phyloP scores from a whole-genome alignment of 495 filamentous ascomycete genomes.

The Penicillium cinerascens region DNA sequence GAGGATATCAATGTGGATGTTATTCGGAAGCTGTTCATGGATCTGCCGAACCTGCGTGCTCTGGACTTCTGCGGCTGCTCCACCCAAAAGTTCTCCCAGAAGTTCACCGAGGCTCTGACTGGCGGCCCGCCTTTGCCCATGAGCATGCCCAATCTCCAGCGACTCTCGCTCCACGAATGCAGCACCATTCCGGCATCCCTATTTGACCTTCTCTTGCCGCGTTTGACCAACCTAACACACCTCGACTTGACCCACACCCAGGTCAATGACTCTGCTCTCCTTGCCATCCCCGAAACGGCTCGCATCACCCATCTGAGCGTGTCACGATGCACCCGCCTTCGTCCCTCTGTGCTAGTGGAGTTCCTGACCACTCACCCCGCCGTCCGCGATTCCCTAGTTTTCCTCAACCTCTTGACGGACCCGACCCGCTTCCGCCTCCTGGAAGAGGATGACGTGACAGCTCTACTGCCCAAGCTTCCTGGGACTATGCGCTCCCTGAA shows the following conservation, averaged over 20 bases:
- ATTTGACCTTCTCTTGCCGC: constrained; percentile 68
- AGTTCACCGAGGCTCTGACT: constrained; percentile 50
- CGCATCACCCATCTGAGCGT: constrained; percentile 77
- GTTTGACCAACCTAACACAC: constrained; percentile 67
- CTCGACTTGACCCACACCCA: constrained; percentile 78
- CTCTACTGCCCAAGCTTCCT: constrained; percentile 66
- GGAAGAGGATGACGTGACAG: constrained; percentile 59
- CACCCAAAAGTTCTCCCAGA: constrained; percentile 62
- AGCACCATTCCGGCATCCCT: constrained; percentile 64
- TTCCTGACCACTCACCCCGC: constrained; percentile 74
- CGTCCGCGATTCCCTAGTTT: constrained; percentile 60
- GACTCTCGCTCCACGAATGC: constrained; percentile 80
- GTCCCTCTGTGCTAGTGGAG: constrained; percentile 62
- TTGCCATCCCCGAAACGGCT: constrained; percentile 68
- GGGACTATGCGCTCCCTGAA: constrained; percentile 69
- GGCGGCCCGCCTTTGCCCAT: constrained; percentile 41
- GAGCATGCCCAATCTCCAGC: constrained; percentile 55
- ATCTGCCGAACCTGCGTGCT: constrained; percentile 62
- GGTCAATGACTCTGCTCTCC: constrained; percentile 69
- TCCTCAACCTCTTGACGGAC: constrained; percentile 73
- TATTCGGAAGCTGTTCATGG: constrained; percentile 66
- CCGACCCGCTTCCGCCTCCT: constrained; percentile 70
- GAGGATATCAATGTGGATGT: constrained; percentile 69
- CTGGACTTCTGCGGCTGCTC: constrained; percentile 80
- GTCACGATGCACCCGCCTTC: constrained; percentile 68